Conservation (phyloP, 2,329 filamentous ascomycete genomes). For the Calonectria pteridis region DNA sequence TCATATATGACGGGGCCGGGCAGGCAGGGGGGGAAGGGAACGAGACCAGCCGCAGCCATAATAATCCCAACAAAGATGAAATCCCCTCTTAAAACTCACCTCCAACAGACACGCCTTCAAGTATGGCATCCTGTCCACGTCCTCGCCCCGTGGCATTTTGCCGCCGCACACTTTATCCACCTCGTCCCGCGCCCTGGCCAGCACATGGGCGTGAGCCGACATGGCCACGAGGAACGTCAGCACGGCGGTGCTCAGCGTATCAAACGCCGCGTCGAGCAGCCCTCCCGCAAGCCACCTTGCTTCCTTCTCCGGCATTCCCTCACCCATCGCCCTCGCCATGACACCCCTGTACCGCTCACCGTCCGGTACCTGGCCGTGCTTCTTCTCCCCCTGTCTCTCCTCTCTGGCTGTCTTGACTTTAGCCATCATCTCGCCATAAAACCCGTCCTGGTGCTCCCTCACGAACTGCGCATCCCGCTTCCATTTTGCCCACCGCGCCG, state of each 20-base stretch:
- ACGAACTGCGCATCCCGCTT: slow-evolving; percentile 37
- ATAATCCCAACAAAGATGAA: not conserved
- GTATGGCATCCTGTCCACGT: slow-evolving; percentile 36
- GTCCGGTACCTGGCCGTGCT: not conserved
- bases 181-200: slow-evolving; percentile 36
- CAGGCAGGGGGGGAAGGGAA: not conserved
- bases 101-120: slow-evolving; percentile 42
- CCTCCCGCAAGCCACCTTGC: slow-evolving; percentile 35
- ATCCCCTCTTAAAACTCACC: slow-evolving; percentile 25
- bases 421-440: slow-evolving; percentile 34
- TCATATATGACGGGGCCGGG: not conserved
- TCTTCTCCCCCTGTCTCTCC: not conserved
- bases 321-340: slow-evolving; percentile 34
- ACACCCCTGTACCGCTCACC: slow-evolving; percentile 24
- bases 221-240: slow-evolving; percentile 39
- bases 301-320: slow-evolving; percentile 36
- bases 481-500: slow-evolving; percentile 36
- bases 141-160: slow-evolving; percentile 47
- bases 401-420: slow-evolving; percentile 15
- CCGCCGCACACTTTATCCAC: slow-evolving; percentile 35
- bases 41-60: not conserved
- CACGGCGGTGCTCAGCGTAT: slow-evolving; percentile 38
- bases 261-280: slow-evolving; percentile 43
- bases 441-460: slow-evolving; percentile 35
- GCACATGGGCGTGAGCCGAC: slow-evolving; percentile 36